Base-by-base conservation (phyloP, 768 basidiomycete species). In the Leccinum disarticulatum region DNA sequence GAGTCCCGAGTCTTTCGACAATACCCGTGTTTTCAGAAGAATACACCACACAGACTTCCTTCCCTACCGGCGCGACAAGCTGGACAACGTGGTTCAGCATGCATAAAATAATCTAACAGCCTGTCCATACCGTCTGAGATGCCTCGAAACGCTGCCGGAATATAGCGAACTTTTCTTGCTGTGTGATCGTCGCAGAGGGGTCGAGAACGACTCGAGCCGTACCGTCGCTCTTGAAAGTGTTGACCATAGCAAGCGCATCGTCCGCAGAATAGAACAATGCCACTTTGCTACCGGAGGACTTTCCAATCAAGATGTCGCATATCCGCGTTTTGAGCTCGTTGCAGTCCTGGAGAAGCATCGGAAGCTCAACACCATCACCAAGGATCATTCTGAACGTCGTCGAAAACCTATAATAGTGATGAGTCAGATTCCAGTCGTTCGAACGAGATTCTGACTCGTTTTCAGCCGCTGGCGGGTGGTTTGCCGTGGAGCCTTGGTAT, bases 231-330 rank as follows among this genome's bases (percentile, higher is more conserved):
- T 80, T 79, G 31, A 90, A 66, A 6, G 85, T 77, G 56, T 79
- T 74, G n/a, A 87, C 74, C 55, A 89, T 70, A n/a, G 74, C 68
- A 35, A 77, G 67, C 3, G 83, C 83, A 59, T 80, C 71, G 31
- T 79, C 67, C 31, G 74, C 69, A 41, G 71, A 72, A 66, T 87
- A 89, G 64, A 90, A 89, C 64, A 85, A 80, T 19, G 86, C 88
- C 1, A 86, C 80, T 9, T 80, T 78, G 17, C 77, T 79, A 35
- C 69, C 78, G 13, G 66, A 68, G 43, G 66, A 66, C 14, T 74
- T 76, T 19, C 69, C 73, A 38, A 79, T 68, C 33, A 77, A 66
- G 19, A 74, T 70, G 38, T 81, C 78, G 17, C 77, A 73, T 46
- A 78, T 76, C 31, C 65, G 68, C 4, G 64, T 63, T 35, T 75